Base-by-base conservation (phyloP, 2,329 filamentous ascomycete species). In the Pseudocercospora musae region DNA sequence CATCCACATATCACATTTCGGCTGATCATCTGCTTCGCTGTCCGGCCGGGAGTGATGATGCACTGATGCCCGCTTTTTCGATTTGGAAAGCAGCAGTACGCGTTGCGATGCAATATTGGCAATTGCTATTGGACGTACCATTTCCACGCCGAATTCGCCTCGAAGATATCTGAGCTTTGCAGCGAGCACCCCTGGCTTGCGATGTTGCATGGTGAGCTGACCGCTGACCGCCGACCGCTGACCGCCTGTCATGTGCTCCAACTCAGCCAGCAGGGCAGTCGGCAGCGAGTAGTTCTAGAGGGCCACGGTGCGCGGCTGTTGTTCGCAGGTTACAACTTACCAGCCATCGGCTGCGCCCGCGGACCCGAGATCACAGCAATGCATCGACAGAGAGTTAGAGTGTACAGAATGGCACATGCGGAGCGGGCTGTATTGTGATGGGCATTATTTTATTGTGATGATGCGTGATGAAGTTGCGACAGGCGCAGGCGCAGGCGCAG, bases 241-340 rank as follows among this genome's bases (percentile, higher is more conserved):
- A 63, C 65, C 65, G 62, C 64, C 62, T 60, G 33, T 61, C 62
- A 58, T 63, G 58, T 62, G 60, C 49, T 56, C 56, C 56, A 27
- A 23, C 27, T 50, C 58, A 48, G 44, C 42, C 42, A 46, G 23
- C 23, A 3, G n/a, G n/a, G 15, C 42, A 25, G 18, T 25, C 48
- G 48, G 48, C 48, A 52, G 48, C 18, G 23, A 13, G 21, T n/a
- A n/a, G n/a, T n/a, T n/a, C n/a, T 15, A 52, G 23, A 52, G 48
- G 48, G 25, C 48, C 21, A 52, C 48, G 48, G 50, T 20, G 50
- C 25, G 50, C 50, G 50, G 50, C 25, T 54, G 50, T 37, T 54
- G 29, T 54, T 54, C 50, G 50, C 50, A 37, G 50, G n/a, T n/a
- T n/a, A n/a, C n/a, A n/a, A n/a, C n/a, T 23, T 54, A 29, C 25